Base-by-base conservation (phyloP, 176 grass and related monocot species). In the Luzula sylvatica region DNA sequence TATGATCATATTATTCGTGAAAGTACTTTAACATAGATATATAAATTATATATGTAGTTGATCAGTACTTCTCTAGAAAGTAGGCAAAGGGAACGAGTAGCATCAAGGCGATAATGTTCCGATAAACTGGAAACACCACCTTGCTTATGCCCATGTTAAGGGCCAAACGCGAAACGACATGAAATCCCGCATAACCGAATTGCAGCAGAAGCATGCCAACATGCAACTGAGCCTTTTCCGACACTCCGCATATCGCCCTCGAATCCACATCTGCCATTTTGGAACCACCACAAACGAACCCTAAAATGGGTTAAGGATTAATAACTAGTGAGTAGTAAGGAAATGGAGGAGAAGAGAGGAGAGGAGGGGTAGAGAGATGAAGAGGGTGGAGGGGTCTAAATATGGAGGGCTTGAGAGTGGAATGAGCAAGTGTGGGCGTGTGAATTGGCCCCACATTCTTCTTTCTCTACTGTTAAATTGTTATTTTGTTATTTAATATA, bases 71-170 rank as follows among this genome's bases (percentile, higher is more conserved):
- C 58, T 98, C 92, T 7, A 98, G 78, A 56, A 98, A 90, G 55
- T 90, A 98, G 0, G 92, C 92, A 65, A 98, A 98, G 0, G 92
- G 92, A 2, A 98, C 75, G 21, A 98, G 86, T 20, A 98, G 78
- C 58, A 79, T 20, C 50, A 98, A 66, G 35, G 92, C 92, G 56
- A 98, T 90, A 78, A 98, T 98, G 78, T 98, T 98, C 14, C 92
- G 81, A 54, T 98, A 98, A 25, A 98, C 92, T 5, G 86, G 92
- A 73, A 98, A 98, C 21, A 98, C 92, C 26, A 98, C 68, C 81
- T 87, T 90, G 65, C 92, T 98, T 69, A 98, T 98, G 26, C 92
- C 92, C 92, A 98, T 98, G 49, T 98, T 90, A 11, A 98, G 81
- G 1, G 92, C 92, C 26, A 81, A 53, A 20, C 92, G 85, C 15